Evolutionary conservation across 257 asterid species (phyloP), one percentile per base, ranked within the genome.

Genomic region (Hygrophila difformis): DNA sequence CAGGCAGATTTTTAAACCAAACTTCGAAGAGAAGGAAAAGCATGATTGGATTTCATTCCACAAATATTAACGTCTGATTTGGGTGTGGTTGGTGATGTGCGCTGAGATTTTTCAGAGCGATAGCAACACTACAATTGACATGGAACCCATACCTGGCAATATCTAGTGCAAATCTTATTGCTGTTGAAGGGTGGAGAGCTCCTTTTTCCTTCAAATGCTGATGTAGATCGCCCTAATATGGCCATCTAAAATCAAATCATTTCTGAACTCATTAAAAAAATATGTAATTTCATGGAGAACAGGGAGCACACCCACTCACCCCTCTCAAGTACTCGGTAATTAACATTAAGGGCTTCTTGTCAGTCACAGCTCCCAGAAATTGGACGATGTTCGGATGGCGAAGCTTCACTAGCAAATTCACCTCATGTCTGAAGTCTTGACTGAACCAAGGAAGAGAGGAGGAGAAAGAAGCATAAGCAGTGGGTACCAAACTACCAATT

Each of bases 401-500:
- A 64, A 89, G 96, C 77, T 89, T 89, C 71, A 89, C 98, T 34
- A 89, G 82, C 82, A 89, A 79, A 65, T 81, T 82, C 52, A 85
- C 98, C 79, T 85, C 96, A 55, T 89, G 98, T 73, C 96, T 80
- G 76, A 85, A 89, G 73, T 89, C 98, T 79, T 89, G 98, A 48
- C 98, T 85, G 85, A 41, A 72, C 41, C 34, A 41, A 55, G 60
- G 26, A 68, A 43, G 42, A 51, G 38, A 21, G 13, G 12, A 34
- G 34, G 53, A 42, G 13, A 13, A 39, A 33, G 12, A 33, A 12
- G 37, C 2, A 33, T 5, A 26, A 26, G 31, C 31, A 26, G 0
- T 26, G 31, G n/a, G n/a, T n/a, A n/a, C n/a, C n/a, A n/a, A n/a
- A n/a, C n/a, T 24, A 24, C 7, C 7, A 24, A 24, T 24, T 24